A percentile compares a stretch with the other conserved stretches of the same genome.
phyloP scores from a whole-genome alignment of 2,329 filamentous ascomycete species.

The Cryphonectria nitschkei region DNA sequence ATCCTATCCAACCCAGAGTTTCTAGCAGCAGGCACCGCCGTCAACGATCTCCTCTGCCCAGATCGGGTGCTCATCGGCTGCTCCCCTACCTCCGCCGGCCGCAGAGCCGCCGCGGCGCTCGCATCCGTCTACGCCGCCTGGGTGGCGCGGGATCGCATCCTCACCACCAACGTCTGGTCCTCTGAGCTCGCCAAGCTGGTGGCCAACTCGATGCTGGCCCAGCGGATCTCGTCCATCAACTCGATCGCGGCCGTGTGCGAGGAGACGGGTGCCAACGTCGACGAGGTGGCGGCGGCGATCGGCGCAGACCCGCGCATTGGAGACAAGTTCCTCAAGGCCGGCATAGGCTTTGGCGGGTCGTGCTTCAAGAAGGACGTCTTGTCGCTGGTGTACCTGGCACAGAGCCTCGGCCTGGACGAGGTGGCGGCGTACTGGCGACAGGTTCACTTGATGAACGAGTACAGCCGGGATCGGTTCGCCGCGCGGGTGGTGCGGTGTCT shows the following conservation, averaged over 20 bases:
- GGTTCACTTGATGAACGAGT: constrained; percentile 77
- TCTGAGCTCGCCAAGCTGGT: constrained; percentile 80
- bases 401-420: constrained; percentile 69
- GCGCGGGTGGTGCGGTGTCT: constrained; percentile 67
- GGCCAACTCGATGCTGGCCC: constrained; percentile 79
- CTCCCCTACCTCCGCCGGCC: constrained; percentile 61
- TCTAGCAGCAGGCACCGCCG: constrained; percentile 75
- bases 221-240: constrained; percentile 81
- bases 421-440: constrained; percentile 77
- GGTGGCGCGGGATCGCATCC: constrained; percentile 68
- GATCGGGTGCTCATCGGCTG: constrained; percentile 79
- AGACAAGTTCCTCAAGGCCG: constrained; percentile 72
- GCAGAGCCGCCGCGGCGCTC: constrained; percentile 64
- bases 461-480: constrained; percentile 71
- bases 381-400: constrained; percentile 73
- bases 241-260: constrained; percentile 81
- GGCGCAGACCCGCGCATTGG: constrained; percentile 75
- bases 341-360: constrained; percentile 77
- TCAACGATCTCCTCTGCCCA: constrained; percentile 70
- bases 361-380: constrained; percentile 84
- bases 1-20: constrained; percentile 84
- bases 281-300: constrained; percentile 69
- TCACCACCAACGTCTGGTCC: constrained; percentile 76
- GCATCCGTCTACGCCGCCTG: constrained; percentile 70
- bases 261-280: constrained; percentile 73